phyloP scores from a whole-genome alignment of 2,329 filamentous ascomycete species.

The Fusarium sp. region DNA sequence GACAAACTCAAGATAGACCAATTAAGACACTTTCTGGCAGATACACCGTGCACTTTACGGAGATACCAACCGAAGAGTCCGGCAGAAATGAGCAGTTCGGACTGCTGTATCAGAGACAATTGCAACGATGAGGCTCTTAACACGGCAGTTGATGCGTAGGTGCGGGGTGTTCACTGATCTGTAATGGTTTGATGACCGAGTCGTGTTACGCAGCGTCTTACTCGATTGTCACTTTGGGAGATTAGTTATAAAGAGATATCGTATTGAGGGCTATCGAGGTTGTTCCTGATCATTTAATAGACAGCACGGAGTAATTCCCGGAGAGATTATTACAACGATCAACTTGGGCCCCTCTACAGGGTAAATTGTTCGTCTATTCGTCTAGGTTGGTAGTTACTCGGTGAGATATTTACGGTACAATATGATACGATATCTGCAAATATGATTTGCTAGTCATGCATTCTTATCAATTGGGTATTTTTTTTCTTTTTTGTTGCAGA shows the following conservation, averaged over 20 bases:
- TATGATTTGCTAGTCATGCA: not conserved
- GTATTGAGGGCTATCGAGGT: slow-evolving; percentile 6
- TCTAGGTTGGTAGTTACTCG: not conserved
- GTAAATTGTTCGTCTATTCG: slow-evolving; percentile 33
- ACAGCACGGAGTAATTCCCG: slow-evolving; percentile 48
- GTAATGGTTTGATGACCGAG: not conserved
- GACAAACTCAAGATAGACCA: slow-evolving; percentile 25
- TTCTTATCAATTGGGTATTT: not conserved
- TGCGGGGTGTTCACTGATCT: slow-evolving; percentile 18
- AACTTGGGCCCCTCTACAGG: slow-evolving; percentile 33
- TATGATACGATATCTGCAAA: slow-evolving; percentile 10
- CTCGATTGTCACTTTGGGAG: not conserved
- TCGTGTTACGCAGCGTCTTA: slow-evolving; percentile 8
- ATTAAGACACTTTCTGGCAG: slow-evolving; percentile 2
- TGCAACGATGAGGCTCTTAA: slow-evolving; percentile 15
- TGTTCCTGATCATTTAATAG: slow-evolving; percentile 36
- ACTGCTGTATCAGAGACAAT: not conserved
- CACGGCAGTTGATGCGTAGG: slow-evolving; percentile 1
- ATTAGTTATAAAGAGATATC: slow-evolving; percentile 11
- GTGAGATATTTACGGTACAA: slow-evolving; percentile 12
- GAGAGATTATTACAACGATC: slow-evolving; percentile 42
- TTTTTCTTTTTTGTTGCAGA: not conserved
- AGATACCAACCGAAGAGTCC: not conserved
- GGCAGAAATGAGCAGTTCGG: not conserved
- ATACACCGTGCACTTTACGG: not conserved